phyloP scores from a whole-genome alignment of 2,329 filamentous ascomycete genomes.

The Ceratocystis eucalypticola region DNA sequence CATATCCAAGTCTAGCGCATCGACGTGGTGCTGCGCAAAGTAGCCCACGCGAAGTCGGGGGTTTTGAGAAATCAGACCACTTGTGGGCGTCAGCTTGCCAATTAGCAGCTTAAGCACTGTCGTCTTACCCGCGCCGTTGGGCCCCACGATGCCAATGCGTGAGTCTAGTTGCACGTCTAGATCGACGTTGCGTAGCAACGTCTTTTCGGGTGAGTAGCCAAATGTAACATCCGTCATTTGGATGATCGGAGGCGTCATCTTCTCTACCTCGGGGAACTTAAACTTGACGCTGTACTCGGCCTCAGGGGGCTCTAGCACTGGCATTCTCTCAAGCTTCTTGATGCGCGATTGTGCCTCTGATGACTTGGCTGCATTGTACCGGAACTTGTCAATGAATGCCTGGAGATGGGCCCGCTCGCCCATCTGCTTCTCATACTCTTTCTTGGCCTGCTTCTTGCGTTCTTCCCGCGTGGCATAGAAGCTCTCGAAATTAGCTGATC shows the following conservation, averaged over 20 bases:
- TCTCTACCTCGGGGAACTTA: constrained; percentile 94
- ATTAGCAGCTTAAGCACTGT: constrained; percentile 97
- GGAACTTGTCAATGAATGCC: constrained; percentile 98
- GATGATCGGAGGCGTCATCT: constrained; percentile 91
- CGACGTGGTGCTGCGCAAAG: constrained; percentile 97
- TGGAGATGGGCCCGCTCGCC: constrained; percentile 83
- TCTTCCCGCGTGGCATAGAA: constrained; percentile 98
- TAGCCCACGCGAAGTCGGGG: constrained; percentile 83
- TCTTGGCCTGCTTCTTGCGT: constrained; percentile 86
- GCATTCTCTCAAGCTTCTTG: constrained; percentile 98
- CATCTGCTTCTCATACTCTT: constrained; percentile 99
- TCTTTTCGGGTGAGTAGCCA: constrained; percentile 68
- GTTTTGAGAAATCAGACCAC: constrained; percentile 76
- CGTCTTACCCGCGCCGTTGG: constrained; percentile 97
- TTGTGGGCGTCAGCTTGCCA: constrained; percentile 61
- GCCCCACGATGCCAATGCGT: constrained; percentile 96
- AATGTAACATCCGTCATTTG: constrained; percentile 92
- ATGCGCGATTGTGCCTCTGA: constrained; percentile 96
- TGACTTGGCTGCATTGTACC: constrained; percentile 97
- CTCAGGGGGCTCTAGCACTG: constrained; percentile 77
- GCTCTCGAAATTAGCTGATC: constrained; percentile 88
- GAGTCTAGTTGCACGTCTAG: constrained; percentile 96
- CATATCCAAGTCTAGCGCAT: constrained; percentile 77
- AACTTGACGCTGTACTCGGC: constrained; percentile 93
- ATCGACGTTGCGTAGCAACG: constrained; percentile 73